Evolutionary conservation across 2,329 filamentous ascomycete genomes (phyloP), one percentile per base, ranked within the genome.

Genomic region (Diaporthe ilicicola): DNA sequence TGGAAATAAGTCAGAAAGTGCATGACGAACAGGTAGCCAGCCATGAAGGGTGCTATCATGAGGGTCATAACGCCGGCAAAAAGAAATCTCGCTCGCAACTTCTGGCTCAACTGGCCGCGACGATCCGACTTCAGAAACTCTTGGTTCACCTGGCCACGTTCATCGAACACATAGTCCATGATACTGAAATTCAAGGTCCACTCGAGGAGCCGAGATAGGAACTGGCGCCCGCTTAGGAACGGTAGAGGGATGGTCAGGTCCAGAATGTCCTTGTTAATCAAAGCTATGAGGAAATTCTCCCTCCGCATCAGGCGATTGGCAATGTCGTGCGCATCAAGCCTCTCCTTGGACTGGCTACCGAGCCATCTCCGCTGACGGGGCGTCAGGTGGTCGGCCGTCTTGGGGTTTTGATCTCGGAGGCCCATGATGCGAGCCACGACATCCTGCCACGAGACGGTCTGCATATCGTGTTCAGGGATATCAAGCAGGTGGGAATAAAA

Each of bases 1-100:
- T 96, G 96, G 80, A 98, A 98, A 79, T 98, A 97, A 39, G 92
- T 94, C 78, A 98, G 94, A 77, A 99, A 94, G 80, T 97, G 97
- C 72, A 96, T 91, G 75, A 97, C 90, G 53, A 97, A 83, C 46
- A 97, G 91, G 76, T 96, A 97, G 15, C 91, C 86, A n/a, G 97
- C 90, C 51, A 97, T 90, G 76, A 98, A 93, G 0, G 96, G 95
- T 0, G 94, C 93, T 74, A 94, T 90, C 50, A 98, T 83, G 53
- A 98, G 89, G 77, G 96, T 97, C 83, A 97, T 91, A 55, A 96
- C 82, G 1, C 94, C 96, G 1, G 93, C 92, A 77, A 97, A 93
- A 37, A 92, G 85, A 73, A 99, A 94, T 6, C 96, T 90, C 50
- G 89, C 88, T 72, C 90, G 91, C 54, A 99, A 83, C 70, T 92